A percentile compares a stretch with the other conserved stretches of the same genome.
These are phyloP conservation scores for Botryotinia convoluta DNA, from an alignment of 2,329 filamentous ascomycete genomes.

Conservation along the genomic window DNA sequence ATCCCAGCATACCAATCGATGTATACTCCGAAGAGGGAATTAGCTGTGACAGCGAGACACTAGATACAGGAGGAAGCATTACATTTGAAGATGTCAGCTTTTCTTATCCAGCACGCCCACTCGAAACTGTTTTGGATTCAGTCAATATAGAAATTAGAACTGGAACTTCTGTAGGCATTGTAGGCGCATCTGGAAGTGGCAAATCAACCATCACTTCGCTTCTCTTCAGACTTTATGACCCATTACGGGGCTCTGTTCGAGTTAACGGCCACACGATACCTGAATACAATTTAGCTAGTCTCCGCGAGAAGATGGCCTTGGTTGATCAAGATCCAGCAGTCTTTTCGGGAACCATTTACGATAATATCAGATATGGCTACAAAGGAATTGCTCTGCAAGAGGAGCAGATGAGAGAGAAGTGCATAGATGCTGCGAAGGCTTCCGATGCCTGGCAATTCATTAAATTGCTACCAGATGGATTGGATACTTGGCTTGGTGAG, in stretches of 20 bases:
- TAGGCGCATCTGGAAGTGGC: background rate
- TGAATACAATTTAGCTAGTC: background rate
- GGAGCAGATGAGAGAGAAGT: background rate
- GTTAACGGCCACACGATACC: background rate
- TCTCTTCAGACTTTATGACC: background rate
- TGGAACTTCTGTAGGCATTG: background rate
- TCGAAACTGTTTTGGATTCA: background rate
- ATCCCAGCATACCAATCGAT: background rate
- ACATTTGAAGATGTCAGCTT: background rate
- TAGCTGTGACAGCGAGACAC: background rate
- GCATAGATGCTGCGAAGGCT: background rate
- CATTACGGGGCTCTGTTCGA: background rate
- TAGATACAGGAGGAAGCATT: background rate
- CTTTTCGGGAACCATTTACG: background rate
- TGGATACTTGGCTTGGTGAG: background rate
- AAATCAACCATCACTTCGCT: background rate
- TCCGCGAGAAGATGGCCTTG: background rate
- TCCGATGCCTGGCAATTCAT: background rate
- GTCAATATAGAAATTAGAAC: background rate
- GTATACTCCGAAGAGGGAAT: background rate
- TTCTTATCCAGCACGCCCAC: background rate
- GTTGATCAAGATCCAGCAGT: background rate
- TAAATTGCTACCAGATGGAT: background rate
- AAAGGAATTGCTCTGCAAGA: background rate
- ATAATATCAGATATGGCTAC: background rate